These are phyloP conservation scores for Rosa lucieae DNA, from an alignment of 306 rosid species.

Conservation along the genomic window DNA sequence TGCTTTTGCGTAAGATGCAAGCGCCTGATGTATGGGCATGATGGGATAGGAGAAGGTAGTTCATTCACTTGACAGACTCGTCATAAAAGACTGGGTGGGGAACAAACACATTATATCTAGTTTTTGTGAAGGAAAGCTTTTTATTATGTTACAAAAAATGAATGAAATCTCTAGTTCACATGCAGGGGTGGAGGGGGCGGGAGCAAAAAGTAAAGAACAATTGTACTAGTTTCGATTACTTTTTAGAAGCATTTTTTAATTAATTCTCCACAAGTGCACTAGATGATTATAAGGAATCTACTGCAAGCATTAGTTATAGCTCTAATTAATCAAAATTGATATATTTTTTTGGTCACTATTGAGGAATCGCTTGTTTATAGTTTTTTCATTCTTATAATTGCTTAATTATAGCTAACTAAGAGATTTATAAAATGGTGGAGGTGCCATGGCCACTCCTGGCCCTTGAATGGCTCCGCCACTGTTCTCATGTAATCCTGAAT, in stretches of 20 bases:
- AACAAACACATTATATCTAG: neutral
- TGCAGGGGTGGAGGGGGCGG: neutral
- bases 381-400: neutral
- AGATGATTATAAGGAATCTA: too few species aligned
- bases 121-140: neutral
- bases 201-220: too few species aligned
- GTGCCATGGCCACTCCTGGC: neutral
- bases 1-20: neutral
- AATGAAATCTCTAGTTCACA: neutral
- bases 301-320: too few species aligned
- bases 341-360: too few species aligned
- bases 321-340: too few species aligned
- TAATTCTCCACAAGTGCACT: too few species aligned
- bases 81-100: neutral
- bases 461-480: too few species aligned
- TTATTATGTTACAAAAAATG: neutral
- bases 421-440: neutral
- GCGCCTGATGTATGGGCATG: neutral
- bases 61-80: neutral
- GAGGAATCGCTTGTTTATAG: too few species aligned
- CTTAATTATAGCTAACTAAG: too few species aligned
- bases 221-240: too few species aligned
- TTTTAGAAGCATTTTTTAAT: too few species aligned
- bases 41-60: neutral
- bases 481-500: neutral